Conservation (phyloP, 2,329 filamentous ascomycete species). For the Penicillium nordicum region DNA sequence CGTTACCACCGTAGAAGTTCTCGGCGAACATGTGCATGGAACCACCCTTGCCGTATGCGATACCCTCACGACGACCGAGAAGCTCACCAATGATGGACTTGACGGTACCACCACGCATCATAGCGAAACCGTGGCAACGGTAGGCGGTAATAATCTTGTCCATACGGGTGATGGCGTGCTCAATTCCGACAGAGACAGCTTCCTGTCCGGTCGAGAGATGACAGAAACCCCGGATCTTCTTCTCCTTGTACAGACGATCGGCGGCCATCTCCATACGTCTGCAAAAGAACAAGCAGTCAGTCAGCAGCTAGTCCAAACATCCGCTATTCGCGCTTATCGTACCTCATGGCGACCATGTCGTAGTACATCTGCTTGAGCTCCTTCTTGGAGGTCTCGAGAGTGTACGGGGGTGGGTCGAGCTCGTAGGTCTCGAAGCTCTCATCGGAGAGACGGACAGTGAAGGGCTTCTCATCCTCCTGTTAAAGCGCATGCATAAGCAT, state of each 20-base stretch:
- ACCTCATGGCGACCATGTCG: constrained; percentile 94
- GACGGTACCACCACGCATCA: constrained; percentile 90
- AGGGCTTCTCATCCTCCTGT: constrained; percentile 89
- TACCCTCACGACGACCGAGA: constrained; percentile 90
- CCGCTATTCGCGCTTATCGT: constrained; percentile 39
- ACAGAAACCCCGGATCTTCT: constrained; percentile 99
- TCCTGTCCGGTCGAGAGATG: constrained; percentile 97
- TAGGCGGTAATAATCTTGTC: constrained; percentile 98
- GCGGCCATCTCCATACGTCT: constrained; percentile 99
- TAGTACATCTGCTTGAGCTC: constrained; percentile 99
- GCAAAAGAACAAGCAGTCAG: constrained; percentile 14
- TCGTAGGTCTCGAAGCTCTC: constrained; percentile 99
- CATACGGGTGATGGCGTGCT: constrained; percentile 85
- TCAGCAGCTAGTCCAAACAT: not conserved
- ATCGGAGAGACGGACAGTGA: constrained; percentile 88
- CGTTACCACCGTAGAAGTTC: constrained; percentile 97
- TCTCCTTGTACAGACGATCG: constrained; percentile 99
- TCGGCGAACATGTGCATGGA: constrained; percentile 99
- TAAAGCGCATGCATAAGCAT: constrained; percentile 15
- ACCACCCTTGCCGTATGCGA: constrained; percentile 97
- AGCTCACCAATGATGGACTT: constrained; percentile 95
- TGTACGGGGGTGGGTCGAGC: constrained; percentile 92
- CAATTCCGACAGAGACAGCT: constrained; percentile 93
- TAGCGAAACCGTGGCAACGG: constrained; percentile 96
- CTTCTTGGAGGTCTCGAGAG: constrained; percentile 90